Evolutionary conservation across 305 asterid genomes (phyloP).

Genomic region (Solanum hybrid): DNA sequence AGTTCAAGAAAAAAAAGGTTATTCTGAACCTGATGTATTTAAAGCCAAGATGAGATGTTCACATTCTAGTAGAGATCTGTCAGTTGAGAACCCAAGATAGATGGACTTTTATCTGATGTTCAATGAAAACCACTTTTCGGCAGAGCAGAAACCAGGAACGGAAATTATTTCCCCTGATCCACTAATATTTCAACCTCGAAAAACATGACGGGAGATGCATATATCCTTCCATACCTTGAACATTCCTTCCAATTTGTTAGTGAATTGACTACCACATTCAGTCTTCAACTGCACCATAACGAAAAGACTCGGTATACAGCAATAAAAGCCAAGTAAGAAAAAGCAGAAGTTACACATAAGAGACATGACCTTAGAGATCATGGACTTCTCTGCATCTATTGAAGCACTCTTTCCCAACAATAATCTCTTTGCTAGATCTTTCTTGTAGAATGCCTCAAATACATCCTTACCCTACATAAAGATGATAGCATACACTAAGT

Average conservation of each 20-base stretch:
- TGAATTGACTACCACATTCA: conserved; percentile 97
- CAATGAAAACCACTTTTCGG: not conserved
- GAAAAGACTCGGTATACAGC: not conserved
- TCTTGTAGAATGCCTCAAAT: conserved; percentile 93
- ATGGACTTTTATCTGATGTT: not conserved
- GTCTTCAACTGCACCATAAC: conserved; percentile 63
- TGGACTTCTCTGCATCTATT: conserved; percentile 93
- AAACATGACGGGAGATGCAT: not conserved
- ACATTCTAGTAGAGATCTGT: not conserved
- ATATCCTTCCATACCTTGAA: conserved; percentile 54
- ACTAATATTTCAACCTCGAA: not conserved
- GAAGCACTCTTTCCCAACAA: conserved; percentile 56
- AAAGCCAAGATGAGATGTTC: not conserved
- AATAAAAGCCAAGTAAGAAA: not conserved
- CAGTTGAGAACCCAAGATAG: not conserved
- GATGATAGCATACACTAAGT: not conserved
- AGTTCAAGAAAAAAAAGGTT: not conserved
- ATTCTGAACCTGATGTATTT: not conserved
- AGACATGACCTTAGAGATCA: conserved; percentile 66
- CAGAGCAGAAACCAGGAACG: not conserved
- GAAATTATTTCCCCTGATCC: not conserved
- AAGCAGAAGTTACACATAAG: not conserved
- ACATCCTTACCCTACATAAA: conserved; percentile 45
- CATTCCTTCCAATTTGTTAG: conserved; percentile 99
- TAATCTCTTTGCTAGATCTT: conserved; percentile 79